phyloP scores from a whole-genome alignment of 148 eudicot species.

The Silene uniflora region DNA sequence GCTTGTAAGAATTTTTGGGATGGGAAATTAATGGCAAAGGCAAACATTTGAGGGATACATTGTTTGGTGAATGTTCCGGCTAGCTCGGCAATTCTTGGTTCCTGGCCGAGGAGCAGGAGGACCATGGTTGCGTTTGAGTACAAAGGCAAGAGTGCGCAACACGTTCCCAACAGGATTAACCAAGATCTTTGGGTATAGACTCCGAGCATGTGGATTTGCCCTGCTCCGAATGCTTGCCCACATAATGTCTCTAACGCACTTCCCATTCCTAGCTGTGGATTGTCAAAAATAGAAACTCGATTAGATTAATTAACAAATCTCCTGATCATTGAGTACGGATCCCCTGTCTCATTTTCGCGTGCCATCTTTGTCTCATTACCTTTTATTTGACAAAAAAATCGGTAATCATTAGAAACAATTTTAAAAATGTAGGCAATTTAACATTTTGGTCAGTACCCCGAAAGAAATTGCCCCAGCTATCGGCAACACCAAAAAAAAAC shows the following conservation, averaged over 20 bases:
- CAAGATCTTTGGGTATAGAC: slow-evolving; percentile 92
- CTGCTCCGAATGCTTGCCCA: slow-evolving; percentile 95
- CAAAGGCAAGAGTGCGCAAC: slow-evolving; percentile 54
- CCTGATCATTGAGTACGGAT: too few relatives aligned
- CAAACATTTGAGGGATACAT: slow-evolving; percentile 84
- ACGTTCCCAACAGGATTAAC: slow-evolving; percentile 60
- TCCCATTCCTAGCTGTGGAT: slow-evolving; percentile 79
- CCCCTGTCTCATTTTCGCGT: too few relatives aligned
- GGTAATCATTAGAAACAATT: too few relatives aligned
- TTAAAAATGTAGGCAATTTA: too few relatives aligned
- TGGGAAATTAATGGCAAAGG: slow-evolving; percentile 76
- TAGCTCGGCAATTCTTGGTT: slow-evolving; percentile 52
- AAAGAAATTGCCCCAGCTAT: too few relatives aligned
- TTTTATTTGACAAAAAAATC: too few relatives aligned
- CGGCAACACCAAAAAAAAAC: too few relatives aligned
- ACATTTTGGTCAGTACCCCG: too few relatives aligned
- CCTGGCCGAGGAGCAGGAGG: slow-evolving; percentile 67
- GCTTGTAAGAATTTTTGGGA: slow-evolving; percentile 87
- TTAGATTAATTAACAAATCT: background rate
- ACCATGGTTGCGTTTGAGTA: slow-evolving; percentile 56
- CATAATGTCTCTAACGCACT: slow-evolving; percentile 97
- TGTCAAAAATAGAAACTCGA: background rate
- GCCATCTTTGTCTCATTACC: too few relatives aligned
- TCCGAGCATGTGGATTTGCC: slow-evolving; percentile 78
- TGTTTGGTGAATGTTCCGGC: slow-evolving; percentile 76